These are phyloP conservation scores for Boletus semigastroideus DNA, from an alignment of 1,284 basidiomycete genomes.

Conservation along the genomic window DNA sequence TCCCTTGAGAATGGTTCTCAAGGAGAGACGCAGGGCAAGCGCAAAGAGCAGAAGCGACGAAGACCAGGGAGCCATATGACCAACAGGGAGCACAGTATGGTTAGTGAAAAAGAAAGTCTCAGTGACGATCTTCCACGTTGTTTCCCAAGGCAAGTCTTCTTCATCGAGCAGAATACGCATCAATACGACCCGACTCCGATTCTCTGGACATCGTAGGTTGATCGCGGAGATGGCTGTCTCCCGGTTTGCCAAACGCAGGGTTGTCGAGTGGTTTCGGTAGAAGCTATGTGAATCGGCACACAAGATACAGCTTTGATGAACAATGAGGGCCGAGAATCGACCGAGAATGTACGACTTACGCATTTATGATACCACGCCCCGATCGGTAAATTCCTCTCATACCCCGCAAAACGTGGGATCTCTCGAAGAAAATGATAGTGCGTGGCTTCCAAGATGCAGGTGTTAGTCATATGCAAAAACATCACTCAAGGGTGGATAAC, in stretches of 20 bases:
- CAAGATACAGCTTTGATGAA: conserved; percentile 16
- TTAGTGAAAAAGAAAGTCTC: conserved; percentile 94
- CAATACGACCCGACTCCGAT: conserved; percentile 36
- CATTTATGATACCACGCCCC: conserved; percentile 84
- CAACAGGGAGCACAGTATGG: conserved; percentile 78
- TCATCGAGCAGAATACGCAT: conserved; percentile 90
- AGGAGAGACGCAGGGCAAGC: conserved; percentile 26
- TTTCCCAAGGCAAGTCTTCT: conserved; percentile 81
- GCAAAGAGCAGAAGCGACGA: conserved; percentile 16
- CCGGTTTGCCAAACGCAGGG: neutral
- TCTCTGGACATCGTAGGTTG: neutral
- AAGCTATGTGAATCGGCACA: conserved; percentile 27
- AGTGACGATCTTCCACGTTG: conserved; percentile 84
- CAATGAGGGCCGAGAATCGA: neutral
- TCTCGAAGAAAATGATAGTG: conserved; percentile 75
- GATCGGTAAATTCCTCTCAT: conserved; percentile 65
- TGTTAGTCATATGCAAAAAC: neutral
- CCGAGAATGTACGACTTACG: conserved; percentile 43
- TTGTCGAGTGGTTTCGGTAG: neutral
- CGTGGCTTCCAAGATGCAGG: conserved; percentile 45
- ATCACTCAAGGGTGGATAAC: neutral
- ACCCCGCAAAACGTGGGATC: conserved; percentile 70
- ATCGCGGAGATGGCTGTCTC: neutral
- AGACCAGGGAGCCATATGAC: conserved; percentile 22
- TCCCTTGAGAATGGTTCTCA: conserved; percentile 43